Percentiles rank a stretch among this genome's conserved stretches.
phyloP scores from a whole-genome alignment of 1,139 yeast genomes.

The Saccharomyces hybrid region DNA sequence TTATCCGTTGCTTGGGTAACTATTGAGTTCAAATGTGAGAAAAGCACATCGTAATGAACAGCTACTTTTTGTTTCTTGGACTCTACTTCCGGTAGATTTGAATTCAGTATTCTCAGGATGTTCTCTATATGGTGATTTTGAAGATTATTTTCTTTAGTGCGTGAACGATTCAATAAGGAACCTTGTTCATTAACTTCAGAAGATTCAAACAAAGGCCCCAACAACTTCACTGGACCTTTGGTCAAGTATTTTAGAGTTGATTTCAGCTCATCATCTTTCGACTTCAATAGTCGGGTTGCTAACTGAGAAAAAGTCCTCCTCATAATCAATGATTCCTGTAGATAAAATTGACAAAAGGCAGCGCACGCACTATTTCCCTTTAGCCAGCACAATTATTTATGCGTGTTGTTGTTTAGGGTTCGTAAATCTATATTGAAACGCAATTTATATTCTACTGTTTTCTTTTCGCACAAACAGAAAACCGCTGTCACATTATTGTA shows the following conservation, averaged over 20 bases:
- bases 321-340: constrained; percentile 6
- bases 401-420: background rate
- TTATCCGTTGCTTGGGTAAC: constrained; percentile 16
- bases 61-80: constrained; percentile 18
- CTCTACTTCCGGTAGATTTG: constrained; percentile 24
- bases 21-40: constrained; percentile 21
- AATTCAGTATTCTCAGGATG: constrained; percentile 23
- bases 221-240: constrained; percentile 11
- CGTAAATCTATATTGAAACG: background rate
- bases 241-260: constrained; percentile 24
- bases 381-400: background rate
- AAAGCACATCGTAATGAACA: constrained; percentile 25
- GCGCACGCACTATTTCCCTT: background rate
- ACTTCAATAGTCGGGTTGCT: constrained; percentile 10
- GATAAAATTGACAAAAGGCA: background rate
- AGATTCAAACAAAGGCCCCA: constrained; percentile 10
- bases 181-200: background rate
- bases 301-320: constrained; percentile 16
- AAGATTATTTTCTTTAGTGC: constrained; percentile 2
- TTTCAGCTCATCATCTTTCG: constrained; percentile 17
- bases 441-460: background rate
- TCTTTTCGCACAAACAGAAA: background rate
- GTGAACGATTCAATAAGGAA: constrained; percentile 11
- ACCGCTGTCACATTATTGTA: background rate
- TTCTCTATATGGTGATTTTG: constrained; percentile 16